Evolutionary conservation across 148 eudicot species (phyloP), one percentile per base, ranked within the genome.

Genomic region (Rhododendron griersonianum): DNA sequence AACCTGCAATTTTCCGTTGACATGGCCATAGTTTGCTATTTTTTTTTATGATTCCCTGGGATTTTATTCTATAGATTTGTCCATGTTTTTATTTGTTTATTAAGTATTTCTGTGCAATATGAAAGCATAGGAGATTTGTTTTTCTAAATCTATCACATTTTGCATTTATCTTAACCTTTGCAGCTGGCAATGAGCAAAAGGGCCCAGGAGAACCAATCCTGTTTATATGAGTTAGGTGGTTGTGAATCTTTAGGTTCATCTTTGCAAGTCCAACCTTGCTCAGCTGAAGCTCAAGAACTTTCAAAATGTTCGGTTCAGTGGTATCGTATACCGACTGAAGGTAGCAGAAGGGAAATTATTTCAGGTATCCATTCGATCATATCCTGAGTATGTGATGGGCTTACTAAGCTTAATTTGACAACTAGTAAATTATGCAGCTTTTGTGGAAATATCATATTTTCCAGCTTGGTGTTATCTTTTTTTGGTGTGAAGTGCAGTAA

Each of bases 281-380:
- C 94, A 28, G 91, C 91, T 83, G 94, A 91, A 53, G 95, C 98
- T 85, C 87, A 91, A 82, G 98, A 97, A 81, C 96, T 95, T 81
- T 88, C 95, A 73, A 94, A 92, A 87, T 95, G 98, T 85, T 92
- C 94, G 3, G 89, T 97, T 83, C 99, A 97, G 89, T 97, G 99
- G 99, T 97, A 89, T 85, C 98, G 99, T 85, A 84, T 95, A 47
- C 92, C 98, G 0, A 86, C 91, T 53, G 98, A 95, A 88, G 93
- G 98, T 83, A 95, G 91, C 89, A 91, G 93, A 81, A 95, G 93
- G 86, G 96, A 97, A 87, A 84, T 93, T 75, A 93, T 97, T 90
- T 87, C 94, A 92, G 99, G 99, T 95, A 87, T 41, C 65, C 50
- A 57, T 57, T 78, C 30, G n/a, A 80, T 35, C n/a, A 30, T 30